Evolutionary conservation across 2,329 filamentous ascomycete species (phyloP).

Genomic region (Penicillium sp.): DNA sequence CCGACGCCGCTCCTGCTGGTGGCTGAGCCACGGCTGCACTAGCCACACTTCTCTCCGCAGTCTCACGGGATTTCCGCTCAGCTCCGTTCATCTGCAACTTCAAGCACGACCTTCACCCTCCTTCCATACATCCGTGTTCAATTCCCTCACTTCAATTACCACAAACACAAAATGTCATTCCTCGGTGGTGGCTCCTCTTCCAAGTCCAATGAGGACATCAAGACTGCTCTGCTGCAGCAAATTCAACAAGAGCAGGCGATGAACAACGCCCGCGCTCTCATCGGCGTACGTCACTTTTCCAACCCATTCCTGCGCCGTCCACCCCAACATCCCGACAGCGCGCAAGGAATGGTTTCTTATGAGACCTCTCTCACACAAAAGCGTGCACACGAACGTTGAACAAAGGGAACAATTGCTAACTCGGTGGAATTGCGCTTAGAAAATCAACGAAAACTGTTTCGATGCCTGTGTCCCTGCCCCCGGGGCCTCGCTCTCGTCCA

Average conservation of each 20-base stretch:
- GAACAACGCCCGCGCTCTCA: slow-evolving; percentile 62
- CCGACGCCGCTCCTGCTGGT: background rate
- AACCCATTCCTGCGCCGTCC: background rate
- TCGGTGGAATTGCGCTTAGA: slow-evolving; percentile 42
- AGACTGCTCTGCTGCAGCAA: slow-evolving; percentile 58
- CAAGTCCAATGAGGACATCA: slow-evolving; percentile 31
- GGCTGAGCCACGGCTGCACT: background rate
- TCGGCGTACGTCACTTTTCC: slow-evolving; percentile 51
- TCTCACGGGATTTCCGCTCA: background rate
- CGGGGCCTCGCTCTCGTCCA: slow-evolving; percentile 58
- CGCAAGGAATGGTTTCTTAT: no score
- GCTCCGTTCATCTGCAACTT: background rate
- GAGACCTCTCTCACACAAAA: no score
- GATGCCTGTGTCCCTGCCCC: slow-evolving; percentile 67
- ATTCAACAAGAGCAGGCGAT: slow-evolving; percentile 60
- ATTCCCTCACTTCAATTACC: background rate
- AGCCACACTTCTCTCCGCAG: background rate
- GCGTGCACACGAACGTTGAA: no score
- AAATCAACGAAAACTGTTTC: slow-evolving; percentile 77
- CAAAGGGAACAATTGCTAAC: no score
- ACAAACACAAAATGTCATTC: slow-evolving; percentile 30
- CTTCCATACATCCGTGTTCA: background rate
- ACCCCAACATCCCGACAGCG: background rate
- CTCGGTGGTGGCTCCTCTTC: slow-evolving; percentile 32
- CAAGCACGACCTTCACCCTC: background rate